A percentile compares a stretch with the other conserved stretches of the same genome.
phyloP scores from a whole-genome alignment of 2,329 filamentous ascomycete genomes.

The Leptoxyphium fumago region DNA sequence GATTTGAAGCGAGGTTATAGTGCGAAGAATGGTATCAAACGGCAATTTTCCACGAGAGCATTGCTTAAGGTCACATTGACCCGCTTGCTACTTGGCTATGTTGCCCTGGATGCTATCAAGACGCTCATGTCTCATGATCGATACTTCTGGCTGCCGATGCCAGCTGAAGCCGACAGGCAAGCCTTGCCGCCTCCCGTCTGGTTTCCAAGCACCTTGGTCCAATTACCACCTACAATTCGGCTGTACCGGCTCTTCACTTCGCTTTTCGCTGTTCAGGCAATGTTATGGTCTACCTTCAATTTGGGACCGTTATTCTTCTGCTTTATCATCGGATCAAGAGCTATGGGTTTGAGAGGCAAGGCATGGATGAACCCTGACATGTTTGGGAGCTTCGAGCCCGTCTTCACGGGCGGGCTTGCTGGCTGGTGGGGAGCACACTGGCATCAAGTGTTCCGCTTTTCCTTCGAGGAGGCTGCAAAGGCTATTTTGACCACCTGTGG shows the following conservation, averaged over 20 bases:
- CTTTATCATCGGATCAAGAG: slow-evolving; percentile 42
- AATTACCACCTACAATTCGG: slow-evolving; percentile 34
- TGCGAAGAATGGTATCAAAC: slow-evolving; percentile 19
- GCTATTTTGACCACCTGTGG: slow-evolving; percentile 26
- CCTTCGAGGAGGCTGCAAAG: slow-evolving; percentile 47
- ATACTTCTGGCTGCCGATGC: slow-evolving; percentile 46
- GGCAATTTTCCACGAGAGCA: slow-evolving; percentile 19
- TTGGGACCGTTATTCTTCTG: slow-evolving; percentile 46
- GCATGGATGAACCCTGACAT: slow-evolving; percentile 47
- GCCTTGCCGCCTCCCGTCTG: slow-evolving; percentile 27
- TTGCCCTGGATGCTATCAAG: slow-evolving; percentile 56
- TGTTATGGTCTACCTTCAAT: slow-evolving; percentile 47
- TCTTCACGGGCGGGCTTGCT: slow-evolving; percentile 55
- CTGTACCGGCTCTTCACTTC: slow-evolving; percentile 43
- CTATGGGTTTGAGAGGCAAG: slow-evolving; percentile 45
- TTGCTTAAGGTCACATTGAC: slow-evolving; percentile 22
- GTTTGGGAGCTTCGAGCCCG: slow-evolving; percentile 37
- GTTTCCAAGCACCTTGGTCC: slow-evolving; percentile 25
- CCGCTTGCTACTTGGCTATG: slow-evolving; percentile 41
- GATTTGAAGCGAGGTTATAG: slow-evolving; percentile 8
- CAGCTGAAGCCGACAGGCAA: slow-evolving; percentile 12
- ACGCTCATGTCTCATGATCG: slow-evolving; percentile 58
- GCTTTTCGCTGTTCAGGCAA: slow-evolving; percentile 41
- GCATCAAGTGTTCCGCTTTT: slow-evolving; percentile 78
- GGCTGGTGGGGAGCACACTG: slow-evolving; percentile 80